Percentiles rank a stretch among this genome's conserved stretches.
Evolutionary conservation across 176 grass and related monocot species (phyloP).

Genomic region (Lolium multiflorum): DNA sequence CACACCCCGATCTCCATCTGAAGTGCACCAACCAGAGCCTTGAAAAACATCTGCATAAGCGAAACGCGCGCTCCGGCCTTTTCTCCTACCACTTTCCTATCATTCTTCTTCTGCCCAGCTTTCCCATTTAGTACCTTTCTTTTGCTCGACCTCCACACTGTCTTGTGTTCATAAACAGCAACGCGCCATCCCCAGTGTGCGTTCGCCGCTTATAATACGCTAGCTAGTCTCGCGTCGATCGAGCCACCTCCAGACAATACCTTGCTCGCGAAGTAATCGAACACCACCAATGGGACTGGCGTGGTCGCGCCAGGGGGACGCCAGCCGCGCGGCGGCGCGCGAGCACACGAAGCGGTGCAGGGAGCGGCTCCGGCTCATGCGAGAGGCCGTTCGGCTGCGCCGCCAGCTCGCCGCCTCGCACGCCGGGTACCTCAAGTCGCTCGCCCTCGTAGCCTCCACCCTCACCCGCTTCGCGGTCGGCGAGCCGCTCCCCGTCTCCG

Average conservation of each 20-base stretch:
- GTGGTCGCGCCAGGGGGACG: conserved; percentile 42
- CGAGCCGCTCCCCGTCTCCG: conserved; percentile 78
- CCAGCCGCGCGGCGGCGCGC: conserved; percentile 36
- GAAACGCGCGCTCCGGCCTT: conserved; percentile 1
- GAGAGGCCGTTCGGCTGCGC: conserved; percentile 52
- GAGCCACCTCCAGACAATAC: background rate
- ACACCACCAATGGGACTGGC: conserved; percentile 33
- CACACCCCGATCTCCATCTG: too few species aligned
- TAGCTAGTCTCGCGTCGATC: background rate
- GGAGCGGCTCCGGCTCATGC: conserved; percentile 67
- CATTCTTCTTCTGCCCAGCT: background rate
- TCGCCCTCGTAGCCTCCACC: conserved; percentile 58
- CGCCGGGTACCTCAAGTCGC: conserved; percentile 72
- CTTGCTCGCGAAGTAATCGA: background rate
- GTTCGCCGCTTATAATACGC: background rate
- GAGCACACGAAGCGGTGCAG: conserved; percentile 70
- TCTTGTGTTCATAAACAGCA: conserved; percentile 22
- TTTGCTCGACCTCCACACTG: background rate
- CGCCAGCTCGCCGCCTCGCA: conserved; percentile 75
- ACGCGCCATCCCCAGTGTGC: background rate
- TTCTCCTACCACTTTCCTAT: conserved; percentile 39
- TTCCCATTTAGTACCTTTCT: background rate
- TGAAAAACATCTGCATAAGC: conserved; percentile 12
- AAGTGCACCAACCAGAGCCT: too few species aligned
- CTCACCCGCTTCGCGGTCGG: conserved; percentile 78